These are phyloP conservation scores for Austroboletus novae-zelandiae DNA, from an alignment of 1,284 basidiomycete genomes.

Conservation along the genomic window DNA sequence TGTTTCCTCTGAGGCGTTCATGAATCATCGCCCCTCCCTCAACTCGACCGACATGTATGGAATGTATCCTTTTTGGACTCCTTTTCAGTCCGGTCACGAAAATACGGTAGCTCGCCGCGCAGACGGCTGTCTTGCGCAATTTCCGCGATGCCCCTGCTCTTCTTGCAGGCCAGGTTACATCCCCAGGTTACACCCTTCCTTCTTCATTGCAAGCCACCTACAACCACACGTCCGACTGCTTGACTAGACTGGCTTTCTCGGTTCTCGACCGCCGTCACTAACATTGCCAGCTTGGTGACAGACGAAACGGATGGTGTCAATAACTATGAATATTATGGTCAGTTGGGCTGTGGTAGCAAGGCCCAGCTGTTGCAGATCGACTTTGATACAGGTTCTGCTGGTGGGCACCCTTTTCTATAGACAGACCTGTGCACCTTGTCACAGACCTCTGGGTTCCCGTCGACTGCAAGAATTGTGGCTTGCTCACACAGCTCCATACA, in stretches of 20 bases:
- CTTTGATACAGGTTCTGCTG: slow-evolving; percentile 59
- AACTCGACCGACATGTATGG: slow-evolving; percentile 11
- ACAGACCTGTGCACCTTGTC: background rate
- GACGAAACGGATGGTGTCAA: slow-evolving; percentile 13
- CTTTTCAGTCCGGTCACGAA: slow-evolving; percentile 3
- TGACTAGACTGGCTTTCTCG: slow-evolving; percentile 4
- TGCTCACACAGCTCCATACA: slow-evolving; percentile 36
- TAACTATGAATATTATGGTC: slow-evolving; percentile 55
- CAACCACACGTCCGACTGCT: slow-evolving; percentile 20
- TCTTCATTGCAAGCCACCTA: slow-evolving; percentile 13
- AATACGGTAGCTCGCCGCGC: slow-evolving; percentile 17
- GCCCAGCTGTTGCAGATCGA: slow-evolving; percentile 45
- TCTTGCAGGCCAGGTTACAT: slow-evolving; percentile 9
- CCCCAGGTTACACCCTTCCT: slow-evolving; percentile 12
- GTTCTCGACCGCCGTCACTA: background rate
- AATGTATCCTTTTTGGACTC: background rate
- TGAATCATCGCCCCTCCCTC: no score
- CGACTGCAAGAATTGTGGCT: slow-evolving; percentile 39
- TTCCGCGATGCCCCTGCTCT: slow-evolving; percentile 20
- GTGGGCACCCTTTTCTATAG: slow-evolving; percentile 3
- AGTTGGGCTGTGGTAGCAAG: slow-evolving; percentile 46
- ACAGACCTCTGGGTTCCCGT: slow-evolving; percentile 58
- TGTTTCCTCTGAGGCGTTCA: background rate
- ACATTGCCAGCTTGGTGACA: background rate
- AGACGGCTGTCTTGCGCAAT: slow-evolving; percentile 13